Base-by-base conservation (phyloP, 2,329 filamentous ascomycete species). In the Aspergillus candidus region DNA sequence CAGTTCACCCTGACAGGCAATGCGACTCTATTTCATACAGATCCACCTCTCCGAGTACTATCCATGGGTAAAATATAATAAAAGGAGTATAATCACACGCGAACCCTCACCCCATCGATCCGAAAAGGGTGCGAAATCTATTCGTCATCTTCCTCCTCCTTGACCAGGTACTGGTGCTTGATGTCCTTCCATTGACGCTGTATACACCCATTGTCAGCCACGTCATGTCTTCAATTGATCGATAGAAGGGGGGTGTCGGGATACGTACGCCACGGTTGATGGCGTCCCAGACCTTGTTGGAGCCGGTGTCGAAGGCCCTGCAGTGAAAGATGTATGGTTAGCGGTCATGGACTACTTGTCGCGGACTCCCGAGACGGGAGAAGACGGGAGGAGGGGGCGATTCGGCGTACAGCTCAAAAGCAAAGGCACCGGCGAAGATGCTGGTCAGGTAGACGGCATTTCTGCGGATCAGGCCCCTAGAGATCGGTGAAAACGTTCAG, bases 111-210 rank as follows among this genome's bases (percentile, higher is more conserved):
- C 13, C 35, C 44, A 37, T 46, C 43, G 43, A 51, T 55, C 52
- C 45, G 41, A 47, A 40, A 37, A 37, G 30, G 34, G 32, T 37
- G 48, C 47, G 32, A 41, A 38, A 45, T 60, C 61, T 65, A 63
- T 52, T 68, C 61, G 34, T 69, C 71, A 48, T 84, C 82, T 52
- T 83, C 79, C 54, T 82, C 82, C 53, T 86, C 62, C 48, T 77
- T 76, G 72, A 86, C 73, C 62, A 94, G 70, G 72, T 95, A 98
- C 72, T 79, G 84, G 70, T 83, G 75, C 75, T 94, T 91, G 76
- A 98, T 96, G 70, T 98, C 93, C 80, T 96, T 96, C 93, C 93
- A 97, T 94, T 96, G 91, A 65, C 91, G 88, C 91, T 97, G 65
- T 59, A 47, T 39, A 31, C 47, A 52, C n/a, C 35, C 11, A 14